Base-by-base conservation (phyloP, 2,329 filamentous ascomycete species). In the Ceratocystis huliohia region DNA sequence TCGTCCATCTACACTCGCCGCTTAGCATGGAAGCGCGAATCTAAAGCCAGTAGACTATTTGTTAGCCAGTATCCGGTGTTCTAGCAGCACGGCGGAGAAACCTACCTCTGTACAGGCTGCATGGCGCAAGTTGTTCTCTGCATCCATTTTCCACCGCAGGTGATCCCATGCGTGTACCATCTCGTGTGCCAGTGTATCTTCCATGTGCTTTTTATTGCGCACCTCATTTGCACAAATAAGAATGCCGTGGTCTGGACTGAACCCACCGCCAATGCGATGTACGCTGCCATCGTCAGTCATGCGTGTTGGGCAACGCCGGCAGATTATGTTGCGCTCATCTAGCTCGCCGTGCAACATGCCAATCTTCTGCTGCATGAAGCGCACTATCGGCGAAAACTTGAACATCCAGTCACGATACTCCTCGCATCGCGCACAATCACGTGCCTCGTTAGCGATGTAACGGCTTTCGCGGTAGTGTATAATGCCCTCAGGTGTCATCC, bases 111-210 rank as follows among this genome's bases (percentile, higher is more conserved):
- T 88, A 75, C 94, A 99, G 66, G 94, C 94, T 45, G 92, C 89
- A 77, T 99, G 94, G 74, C 87, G 85, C 76, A 99, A 74, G 74
- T 91, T 80, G 78, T 78, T 89, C 71, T 82, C 79, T 79, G 88
- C 89, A 73, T 97, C 88, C 57, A 96, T 86, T 76, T 96, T 94
- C 80, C 91, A 99, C 69, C 93, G 80, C 71, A 97, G 74, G 74
- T 96, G 88, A 74, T 99, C 94, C 81, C 91, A 97, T 0, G 92
- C 92, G 75, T 99, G 94, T 65, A 99, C 88, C 91, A 99, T 95
- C 78, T 99, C 94, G 76, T 99, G 94, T 33, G 92, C 87, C 73
- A 99, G 79, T 10, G 92, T 96, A 75, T 99, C 94, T 78, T 99
- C 94, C 71, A 96, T 76, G 74, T 96, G 91, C 41, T 86, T 86